Evolutionary conservation across 768 basidiomycete species (phyloP).

Genomic region (Tylopilus vinaceipallidus): DNA sequence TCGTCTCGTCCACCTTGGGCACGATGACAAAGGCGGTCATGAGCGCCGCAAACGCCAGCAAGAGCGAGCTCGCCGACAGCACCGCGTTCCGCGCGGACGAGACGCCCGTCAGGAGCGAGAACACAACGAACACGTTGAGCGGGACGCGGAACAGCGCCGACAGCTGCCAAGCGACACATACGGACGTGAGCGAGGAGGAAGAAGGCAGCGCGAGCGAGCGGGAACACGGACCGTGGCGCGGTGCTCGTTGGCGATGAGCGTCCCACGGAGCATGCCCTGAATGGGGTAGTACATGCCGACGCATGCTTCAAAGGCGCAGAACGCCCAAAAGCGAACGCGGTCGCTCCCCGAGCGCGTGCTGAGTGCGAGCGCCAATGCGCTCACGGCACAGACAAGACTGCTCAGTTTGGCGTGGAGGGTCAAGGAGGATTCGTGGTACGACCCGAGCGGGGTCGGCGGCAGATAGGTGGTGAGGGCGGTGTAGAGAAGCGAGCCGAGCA

Average conservation of each 20-base stretch:
- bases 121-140: constrained; percentile 70
- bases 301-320: constrained; percentile 73
- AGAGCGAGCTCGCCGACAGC: constrained; percentile 53
- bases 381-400: constrained; percentile 57
- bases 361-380: constrained; percentile 53
- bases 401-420: constrained; percentile 66
- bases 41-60: constrained; percentile 58
- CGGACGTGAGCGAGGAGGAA: neutral
- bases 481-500: constrained; percentile 74
- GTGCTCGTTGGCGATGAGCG: constrained; percentile 66
- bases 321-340: constrained; percentile 63
- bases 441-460: constrained; percentile 21
- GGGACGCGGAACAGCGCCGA: constrained; percentile 74
- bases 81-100: constrained; percentile 62
- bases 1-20: constrained; percentile 28
- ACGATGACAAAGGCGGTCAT: constrained; percentile 53
- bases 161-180: constrained; percentile 38
- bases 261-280: constrained; percentile 70
- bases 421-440: constrained; percentile 39
- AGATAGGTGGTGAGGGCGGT: constrained; percentile 44
- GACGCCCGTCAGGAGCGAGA: constrained; percentile 65
- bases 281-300: constrained; percentile 81
- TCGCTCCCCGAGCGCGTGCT: constrained; percentile 46
- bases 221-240: constrained; percentile 65
- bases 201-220: neutral